Evolutionary conservation across 768 basidiomycete species (phyloP).

Genomic region (Naematelia encephala): DNA sequence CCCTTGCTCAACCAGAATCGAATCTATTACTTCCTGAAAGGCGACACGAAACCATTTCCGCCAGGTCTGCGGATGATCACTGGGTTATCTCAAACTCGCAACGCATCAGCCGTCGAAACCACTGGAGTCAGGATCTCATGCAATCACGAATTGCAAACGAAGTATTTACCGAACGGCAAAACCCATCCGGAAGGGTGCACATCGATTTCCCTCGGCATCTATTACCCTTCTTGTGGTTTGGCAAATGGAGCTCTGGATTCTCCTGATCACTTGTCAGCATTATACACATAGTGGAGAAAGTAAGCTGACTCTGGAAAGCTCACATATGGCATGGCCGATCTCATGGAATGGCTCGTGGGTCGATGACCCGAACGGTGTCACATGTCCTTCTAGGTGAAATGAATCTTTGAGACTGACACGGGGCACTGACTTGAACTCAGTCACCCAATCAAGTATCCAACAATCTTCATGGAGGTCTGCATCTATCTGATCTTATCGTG

Average conservation of each 20-base stretch:
- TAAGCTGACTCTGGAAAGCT: conserved; percentile 19
- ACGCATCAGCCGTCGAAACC: conserved; percentile 9
- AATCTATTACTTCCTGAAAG: conserved; percentile 48
- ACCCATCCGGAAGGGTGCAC: conserved; percentile 30
- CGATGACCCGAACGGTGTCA: conserved; percentile 20
- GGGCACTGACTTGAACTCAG: conserved; percentile 13
- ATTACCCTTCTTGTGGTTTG: conserved; percentile 39
- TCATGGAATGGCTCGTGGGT: conserved; percentile 11
- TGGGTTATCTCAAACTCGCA: conserved; percentile 20
- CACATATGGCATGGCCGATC: conserved; percentile 43
- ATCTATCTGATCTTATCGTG: neutral
- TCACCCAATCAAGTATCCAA: conserved; percentile 39
- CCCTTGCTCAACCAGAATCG: conserved; percentile 33
- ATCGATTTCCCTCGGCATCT: conserved; percentile 25
- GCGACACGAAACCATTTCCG: conserved; percentile 37
- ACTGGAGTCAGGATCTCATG: conserved; percentile 37
- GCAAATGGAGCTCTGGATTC: conserved; percentile 25
- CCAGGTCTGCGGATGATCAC: conserved; percentile 40
- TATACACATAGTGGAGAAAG: neutral
- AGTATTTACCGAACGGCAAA: conserved; percentile 30
- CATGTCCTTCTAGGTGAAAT: conserved; percentile 30
- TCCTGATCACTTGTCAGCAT: conserved; percentile 37
- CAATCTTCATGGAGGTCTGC: conserved; percentile 39
- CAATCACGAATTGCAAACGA: conserved; percentile 29
- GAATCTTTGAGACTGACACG: neutral